These are phyloP conservation scores for Wickerhamiella hasegawae DNA, from an alignment of 805 yeast genomes.

Conservation along the genomic window DNA sequence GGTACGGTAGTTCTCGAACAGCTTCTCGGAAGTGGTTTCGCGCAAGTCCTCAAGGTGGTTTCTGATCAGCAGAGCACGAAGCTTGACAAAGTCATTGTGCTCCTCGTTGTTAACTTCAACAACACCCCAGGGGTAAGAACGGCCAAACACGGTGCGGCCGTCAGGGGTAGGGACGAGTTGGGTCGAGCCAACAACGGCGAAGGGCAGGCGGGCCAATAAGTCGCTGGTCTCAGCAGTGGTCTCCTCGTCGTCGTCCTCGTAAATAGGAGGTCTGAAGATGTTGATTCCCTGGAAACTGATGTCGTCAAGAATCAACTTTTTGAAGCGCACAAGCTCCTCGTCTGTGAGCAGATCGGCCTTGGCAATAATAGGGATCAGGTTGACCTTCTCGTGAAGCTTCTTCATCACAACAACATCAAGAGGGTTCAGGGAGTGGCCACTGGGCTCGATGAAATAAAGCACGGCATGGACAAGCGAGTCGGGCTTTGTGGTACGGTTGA, in stretches of 20 bases:
- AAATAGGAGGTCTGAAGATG: slow-evolving; percentile 59
- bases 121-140: slow-evolving; percentile 93
- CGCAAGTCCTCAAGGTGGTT: slow-evolving; percentile 87
- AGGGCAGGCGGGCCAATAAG: slow-evolving; percentile 62
- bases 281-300: slow-evolving; percentile 58
- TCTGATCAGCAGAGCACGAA: slow-evolving; percentile 78
- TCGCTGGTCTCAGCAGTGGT: slow-evolving; percentile 47
- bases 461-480: slow-evolving; percentile 90
- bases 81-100: slow-evolving; percentile 79
- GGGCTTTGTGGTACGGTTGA: slow-evolving; percentile 49
- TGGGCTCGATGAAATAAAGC: slow-evolving; percentile 89
- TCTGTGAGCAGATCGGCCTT: slow-evolving; percentile 87
- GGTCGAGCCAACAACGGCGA: slow-evolving; percentile 89
- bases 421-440: slow-evolving; percentile 83
- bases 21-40: slow-evolving; percentile 57
- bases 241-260: slow-evolving; percentile 77
- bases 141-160: slow-evolving; percentile 76
- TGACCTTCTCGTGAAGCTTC: slow-evolving; percentile 76
- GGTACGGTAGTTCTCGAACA: slow-evolving; percentile 83
- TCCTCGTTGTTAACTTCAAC: slow-evolving; percentile 90
- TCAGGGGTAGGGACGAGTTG: slow-evolving; percentile 45
- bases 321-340: slow-evolving; percentile 65
- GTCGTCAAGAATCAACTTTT: slow-evolving; percentile 63
- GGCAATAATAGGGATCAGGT: slow-evolving; percentile 86
- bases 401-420: slow-evolving; percentile 81